phyloP scores from a whole-genome alignment of 176 grass and related monocot genomes.

The Carex kokanica region DNA sequence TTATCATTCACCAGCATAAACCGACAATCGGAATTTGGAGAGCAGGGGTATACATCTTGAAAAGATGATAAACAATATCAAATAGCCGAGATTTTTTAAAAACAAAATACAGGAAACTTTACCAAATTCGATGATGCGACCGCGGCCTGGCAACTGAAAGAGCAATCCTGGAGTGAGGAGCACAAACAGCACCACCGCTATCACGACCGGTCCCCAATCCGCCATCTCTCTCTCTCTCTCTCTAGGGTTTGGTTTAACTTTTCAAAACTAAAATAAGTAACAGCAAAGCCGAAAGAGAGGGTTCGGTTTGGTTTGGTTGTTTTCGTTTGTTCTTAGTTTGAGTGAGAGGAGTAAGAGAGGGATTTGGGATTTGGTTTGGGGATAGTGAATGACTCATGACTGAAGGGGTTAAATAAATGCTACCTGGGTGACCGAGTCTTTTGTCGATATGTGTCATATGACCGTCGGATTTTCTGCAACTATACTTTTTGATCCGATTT shows the following conservation, averaged over 20 bases:
- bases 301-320: slow-evolving; percentile 6
- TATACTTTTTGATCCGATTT: not conserved
- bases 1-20: not conserved
- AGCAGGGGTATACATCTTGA: not conserved
- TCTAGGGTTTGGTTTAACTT: not conserved
- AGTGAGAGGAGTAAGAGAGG: not conserved
- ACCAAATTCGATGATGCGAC: slow-evolving; percentile 57
- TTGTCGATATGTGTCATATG: not conserved
- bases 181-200: slow-evolving; percentile 66
- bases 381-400: not conserved
- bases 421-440: not conserved
- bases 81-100: not conserved
- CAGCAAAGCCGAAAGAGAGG: not conserved
- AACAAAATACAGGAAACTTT: not conserved
- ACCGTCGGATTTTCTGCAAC: not conserved
- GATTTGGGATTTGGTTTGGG: not conserved
- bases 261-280: not conserved
- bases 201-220: slow-evolving; percentile 68
- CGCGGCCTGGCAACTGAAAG: slow-evolving; percentile 50
- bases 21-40: not conserved
- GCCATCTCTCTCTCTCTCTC: slow-evolving; percentile 31
- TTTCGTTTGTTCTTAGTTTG: not conserved
- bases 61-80: not conserved
- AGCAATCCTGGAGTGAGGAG: slow-evolving; percentile 60
- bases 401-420: not conserved